Evolutionary conservation across 352 stramenopile species (phyloP).

Genomic region (Phytopythium montanum): DNA sequence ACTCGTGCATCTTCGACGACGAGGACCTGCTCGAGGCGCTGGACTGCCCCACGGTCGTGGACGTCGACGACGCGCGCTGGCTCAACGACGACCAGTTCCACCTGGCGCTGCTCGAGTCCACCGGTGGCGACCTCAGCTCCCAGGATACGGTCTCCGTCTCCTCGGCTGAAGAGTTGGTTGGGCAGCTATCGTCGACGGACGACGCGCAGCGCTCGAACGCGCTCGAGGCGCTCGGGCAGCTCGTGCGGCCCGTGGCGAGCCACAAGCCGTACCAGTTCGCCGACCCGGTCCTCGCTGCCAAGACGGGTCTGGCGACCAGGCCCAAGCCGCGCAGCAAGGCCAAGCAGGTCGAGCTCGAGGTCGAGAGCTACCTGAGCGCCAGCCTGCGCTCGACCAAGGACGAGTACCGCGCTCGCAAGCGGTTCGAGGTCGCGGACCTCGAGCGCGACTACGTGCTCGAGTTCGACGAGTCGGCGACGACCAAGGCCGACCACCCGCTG

Average conservation of each 20-base stretch:
- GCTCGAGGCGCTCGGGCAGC: constrained; percentile 20
- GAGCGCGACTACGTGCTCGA: constrained; percentile 51
- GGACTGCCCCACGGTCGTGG: constrained; percentile 34
- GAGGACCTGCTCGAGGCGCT: constrained; percentile 41
- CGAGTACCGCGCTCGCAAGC: constrained; percentile 16
- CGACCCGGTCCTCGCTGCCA: constrained; percentile 11
- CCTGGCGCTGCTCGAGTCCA: constrained; percentile 30
- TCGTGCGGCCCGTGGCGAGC: constrained; percentile 20
- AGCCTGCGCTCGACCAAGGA: constrained; percentile 31
- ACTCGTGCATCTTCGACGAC: constrained; percentile 45
- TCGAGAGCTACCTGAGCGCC: constrained; percentile 45
- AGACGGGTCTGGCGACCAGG: constrained; percentile 12
- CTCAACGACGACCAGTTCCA: constrained; percentile 33
- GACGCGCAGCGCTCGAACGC: constrained; percentile 13
- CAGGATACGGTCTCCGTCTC: constrained; percentile 37
- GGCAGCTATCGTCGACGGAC: constrained; percentile 23
- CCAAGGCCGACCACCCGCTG: constrained; percentile 33
- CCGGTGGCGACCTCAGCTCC: constrained; percentile 16
- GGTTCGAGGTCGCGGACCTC: constrained; percentile 17
- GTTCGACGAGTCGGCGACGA: constrained; percentile 27
- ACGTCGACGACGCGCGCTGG: constrained; percentile 44
- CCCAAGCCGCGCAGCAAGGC: constrained; percentile 21
- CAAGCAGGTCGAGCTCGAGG: constrained; percentile 25
- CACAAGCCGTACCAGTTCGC: constrained; percentile 20
- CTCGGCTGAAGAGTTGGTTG: constrained; percentile 36